These are phyloP conservation scores for Basidioascus undulatus DNA, from an alignment of 768 basidiomycete genomes.

Conservation along the genomic window DNA sequence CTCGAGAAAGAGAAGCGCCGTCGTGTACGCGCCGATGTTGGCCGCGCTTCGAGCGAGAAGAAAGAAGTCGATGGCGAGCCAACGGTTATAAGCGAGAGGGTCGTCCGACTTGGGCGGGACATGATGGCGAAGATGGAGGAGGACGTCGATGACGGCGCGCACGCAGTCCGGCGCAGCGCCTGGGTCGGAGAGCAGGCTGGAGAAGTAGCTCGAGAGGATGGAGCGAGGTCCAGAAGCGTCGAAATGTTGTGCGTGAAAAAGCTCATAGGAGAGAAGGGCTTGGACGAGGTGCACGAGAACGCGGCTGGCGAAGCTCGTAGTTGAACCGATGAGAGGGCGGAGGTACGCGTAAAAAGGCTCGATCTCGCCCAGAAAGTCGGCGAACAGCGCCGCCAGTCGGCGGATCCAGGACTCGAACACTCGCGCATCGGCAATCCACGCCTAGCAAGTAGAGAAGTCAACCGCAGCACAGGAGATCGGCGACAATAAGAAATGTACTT, in stretches of 20 bases:
- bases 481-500: neutral
- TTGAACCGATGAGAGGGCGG: slow-evolving; percentile 29
- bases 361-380: slow-evolving; percentile 4
- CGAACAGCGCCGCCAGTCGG: slow-evolving; percentile 5
- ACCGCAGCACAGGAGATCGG: neutral
- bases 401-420: slow-evolving; percentile 3
- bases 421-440: neutral
- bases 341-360: slow-evolving; percentile 48
- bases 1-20: slow-evolving; percentile 72
- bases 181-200: slow-evolving; percentile 25
- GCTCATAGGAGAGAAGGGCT: slow-evolving; percentile 24
- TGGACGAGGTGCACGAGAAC: slow-evolving; percentile 56
- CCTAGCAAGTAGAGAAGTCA: neutral
- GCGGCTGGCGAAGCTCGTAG: slow-evolving; percentile 35
- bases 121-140: slow-evolving; percentile 50
- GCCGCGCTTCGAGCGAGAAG: slow-evolving; percentile 51
- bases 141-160: slow-evolving; percentile 39
- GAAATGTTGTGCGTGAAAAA: no score
- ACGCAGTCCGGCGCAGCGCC: slow-evolving; percentile 24
- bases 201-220: slow-evolving; percentile 31
- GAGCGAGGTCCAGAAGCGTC: neutral
- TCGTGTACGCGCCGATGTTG: slow-evolving; percentile 59
- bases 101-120: slow-evolving; percentile 28
- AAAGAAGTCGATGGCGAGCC: slow-evolving; percentile 54
- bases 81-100: slow-evolving; percentile 20